Conservation (phyloP, 768 basidiomycete genomes). For the Kwoniella bestiolae region DNA sequence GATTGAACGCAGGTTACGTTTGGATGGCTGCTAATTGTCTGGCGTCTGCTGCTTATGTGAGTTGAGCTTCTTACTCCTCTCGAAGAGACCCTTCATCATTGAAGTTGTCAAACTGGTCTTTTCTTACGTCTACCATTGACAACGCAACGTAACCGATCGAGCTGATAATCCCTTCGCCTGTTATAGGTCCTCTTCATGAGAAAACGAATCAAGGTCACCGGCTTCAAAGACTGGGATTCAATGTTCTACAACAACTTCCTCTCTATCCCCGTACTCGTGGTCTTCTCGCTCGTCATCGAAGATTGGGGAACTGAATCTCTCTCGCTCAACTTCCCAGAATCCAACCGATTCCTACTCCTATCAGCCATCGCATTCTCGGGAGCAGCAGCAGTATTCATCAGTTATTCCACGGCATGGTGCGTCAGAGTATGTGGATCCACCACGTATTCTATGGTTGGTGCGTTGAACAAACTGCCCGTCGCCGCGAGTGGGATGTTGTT, state of each 20-base stretch:
- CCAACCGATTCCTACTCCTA: constrained; percentile 76
- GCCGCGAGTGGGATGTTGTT: constrained; percentile 92
- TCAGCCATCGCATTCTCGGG: constrained; percentile 93
- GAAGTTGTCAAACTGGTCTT: too few species aligned
- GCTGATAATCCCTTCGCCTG: too few species aligned
- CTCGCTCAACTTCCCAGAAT: constrained; percentile 79
- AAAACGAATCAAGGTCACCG: constrained; percentile 90
- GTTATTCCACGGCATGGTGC: constrained; percentile 98
- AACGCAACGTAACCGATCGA: too few species aligned
- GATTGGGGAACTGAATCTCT: constrained; percentile 86
- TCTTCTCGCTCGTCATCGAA: constrained; percentile 82
- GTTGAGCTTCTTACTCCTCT: too few species aligned
- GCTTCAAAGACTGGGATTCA: constrained; percentile 98
- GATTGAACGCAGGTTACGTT: constrained; percentile 78
- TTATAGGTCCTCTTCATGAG: constrained; percentile 91
- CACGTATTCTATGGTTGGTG: constrained; percentile 69
- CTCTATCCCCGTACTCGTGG: constrained; percentile 83
- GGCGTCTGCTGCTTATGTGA: constrained; percentile 84
- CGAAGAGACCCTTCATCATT: background rate
- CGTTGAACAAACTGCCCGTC: constrained; percentile 71
- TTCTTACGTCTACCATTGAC: too few species aligned
- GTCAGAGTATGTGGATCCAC: constrained; percentile 93
- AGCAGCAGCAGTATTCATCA: constrained; percentile 94
- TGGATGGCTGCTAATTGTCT: constrained; percentile 97
- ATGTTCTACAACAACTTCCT: constrained; percentile 99